Evolutionary conservation across 768 basidiomycete genomes (phyloP).

Genomic region (Trametes sanguinea): DNA sequence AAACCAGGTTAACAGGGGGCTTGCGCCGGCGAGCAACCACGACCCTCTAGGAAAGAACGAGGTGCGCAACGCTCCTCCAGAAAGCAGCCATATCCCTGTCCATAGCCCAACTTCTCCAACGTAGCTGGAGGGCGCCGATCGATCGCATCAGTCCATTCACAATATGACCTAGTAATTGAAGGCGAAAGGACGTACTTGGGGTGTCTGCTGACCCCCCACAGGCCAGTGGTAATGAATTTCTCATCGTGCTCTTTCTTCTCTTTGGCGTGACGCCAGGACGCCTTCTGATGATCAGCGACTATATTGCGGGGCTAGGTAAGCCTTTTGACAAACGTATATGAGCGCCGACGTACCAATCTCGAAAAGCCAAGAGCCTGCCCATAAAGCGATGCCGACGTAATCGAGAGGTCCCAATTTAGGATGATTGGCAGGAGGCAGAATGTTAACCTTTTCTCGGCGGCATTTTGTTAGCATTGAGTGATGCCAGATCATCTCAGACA

Average conservation of each 20-base stretch:
- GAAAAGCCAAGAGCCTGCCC: slow-evolving; percentile 55
- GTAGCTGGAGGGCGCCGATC: slow-evolving; percentile 48
- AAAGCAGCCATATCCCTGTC: slow-evolving; percentile 64
- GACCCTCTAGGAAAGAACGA: slow-evolving; percentile 47
- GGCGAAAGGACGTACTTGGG: slow-evolving; percentile 55
- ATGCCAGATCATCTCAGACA: too few species aligned
- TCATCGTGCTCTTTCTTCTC: slow-evolving; percentile 67
- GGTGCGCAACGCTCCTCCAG: slow-evolving; percentile 49
- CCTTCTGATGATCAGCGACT: slow-evolving; percentile 67
- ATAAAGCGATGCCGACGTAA: slow-evolving; percentile 54
- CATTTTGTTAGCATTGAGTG: too few species aligned
- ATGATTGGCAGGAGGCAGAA: slow-evolving; percentile 50
- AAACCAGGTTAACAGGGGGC: slow-evolving; percentile 66
- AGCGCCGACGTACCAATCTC: slow-evolving; percentile 43
- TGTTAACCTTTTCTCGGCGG: slow-evolving; percentile 42
- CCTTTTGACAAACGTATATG: background rate
- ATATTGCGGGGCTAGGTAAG: background rate
- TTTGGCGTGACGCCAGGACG: slow-evolving; percentile 58
- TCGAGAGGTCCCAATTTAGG: slow-evolving; percentile 57
- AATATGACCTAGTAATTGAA: background rate
- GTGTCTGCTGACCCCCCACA: slow-evolving; percentile 70
- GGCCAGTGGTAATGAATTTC: slow-evolving; percentile 64
- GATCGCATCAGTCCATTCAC: slow-evolving; percentile 6
- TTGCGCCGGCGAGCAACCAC: slow-evolving; percentile 49
- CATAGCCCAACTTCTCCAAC: slow-evolving; percentile 72